phyloP scores from a whole-genome alignment of 495 filamentous ascomycete genomes.

The Xylaria curta region DNA sequence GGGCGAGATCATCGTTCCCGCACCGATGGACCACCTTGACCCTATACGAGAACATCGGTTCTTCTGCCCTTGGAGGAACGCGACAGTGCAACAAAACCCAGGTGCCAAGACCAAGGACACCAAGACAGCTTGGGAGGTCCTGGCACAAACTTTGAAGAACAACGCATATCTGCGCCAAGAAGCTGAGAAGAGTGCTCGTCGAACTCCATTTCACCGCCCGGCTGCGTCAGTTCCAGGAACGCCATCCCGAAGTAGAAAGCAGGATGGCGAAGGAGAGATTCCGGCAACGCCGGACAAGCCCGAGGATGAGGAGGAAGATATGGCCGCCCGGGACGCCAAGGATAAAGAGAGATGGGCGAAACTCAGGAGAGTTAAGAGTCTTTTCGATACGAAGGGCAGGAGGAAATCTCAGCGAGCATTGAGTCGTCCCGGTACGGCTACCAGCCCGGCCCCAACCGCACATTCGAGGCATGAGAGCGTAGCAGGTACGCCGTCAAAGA shows the following conservation, averaged over 20 bases:
- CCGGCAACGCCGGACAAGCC: slow-evolving; percentile 27
- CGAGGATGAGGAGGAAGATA: slow-evolving; percentile 44
- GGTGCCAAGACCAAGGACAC: slow-evolving; percentile 40
- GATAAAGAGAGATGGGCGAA: slow-evolving; percentile 62
- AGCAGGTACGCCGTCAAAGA: slow-evolving; percentile 15
- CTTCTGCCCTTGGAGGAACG: slow-evolving; percentile 81
- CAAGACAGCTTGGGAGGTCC: slow-evolving; percentile 53
- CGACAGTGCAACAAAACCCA: slow-evolving; percentile 60
- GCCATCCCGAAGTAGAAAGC: slow-evolving; percentile 26
- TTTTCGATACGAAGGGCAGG: slow-evolving; percentile 60
- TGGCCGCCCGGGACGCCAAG: slow-evolving; percentile 54
- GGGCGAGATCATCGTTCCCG: slow-evolving; percentile 58
- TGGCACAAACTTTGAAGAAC: slow-evolving; percentile 53
- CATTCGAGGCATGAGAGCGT: slow-evolving; percentile 35
- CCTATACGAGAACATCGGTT: slow-evolving; percentile 73
- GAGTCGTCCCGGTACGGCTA: slow-evolving; percentile 37
- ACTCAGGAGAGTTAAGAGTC: slow-evolving; percentile 61
- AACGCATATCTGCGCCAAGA: slow-evolving; percentile 49
- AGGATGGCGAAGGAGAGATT: slow-evolving; percentile 23
- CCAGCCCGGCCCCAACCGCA: slow-evolving; percentile 34
- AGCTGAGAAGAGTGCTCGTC: slow-evolving; percentile 34
- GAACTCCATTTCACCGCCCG: slow-evolving; percentile 32
- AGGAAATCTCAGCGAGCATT: slow-evolving; percentile 48
- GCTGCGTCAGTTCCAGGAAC: slow-evolving; percentile 36
- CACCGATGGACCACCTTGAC: slow-evolving; percentile 69